Evolutionary conservation across 306 rosid species (phyloP).

Genomic region (Casuarina equisetifolia): DNA sequence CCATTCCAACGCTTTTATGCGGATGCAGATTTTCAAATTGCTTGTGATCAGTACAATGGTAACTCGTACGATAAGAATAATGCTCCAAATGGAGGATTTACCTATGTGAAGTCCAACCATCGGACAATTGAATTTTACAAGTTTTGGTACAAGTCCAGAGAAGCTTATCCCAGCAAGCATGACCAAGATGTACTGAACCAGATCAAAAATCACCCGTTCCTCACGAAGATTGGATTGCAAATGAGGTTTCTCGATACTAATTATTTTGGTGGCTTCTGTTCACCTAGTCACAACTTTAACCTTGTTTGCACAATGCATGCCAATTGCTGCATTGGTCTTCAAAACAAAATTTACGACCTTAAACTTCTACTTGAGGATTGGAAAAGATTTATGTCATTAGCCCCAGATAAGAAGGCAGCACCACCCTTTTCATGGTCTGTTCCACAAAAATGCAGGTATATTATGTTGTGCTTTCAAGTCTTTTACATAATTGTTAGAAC

Average conservation of each 20-base stretch:
- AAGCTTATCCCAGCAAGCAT: slow-evolving; percentile 35
- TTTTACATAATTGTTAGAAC: too few relatives aligned
- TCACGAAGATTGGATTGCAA: slow-evolving; percentile 36
- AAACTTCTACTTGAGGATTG: slow-evolving; percentile 70
- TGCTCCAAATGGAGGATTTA: slow-evolving; percentile 73
- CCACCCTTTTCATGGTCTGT: slow-evolving; percentile 53
- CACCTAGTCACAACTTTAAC: slow-evolving; percentile 42
- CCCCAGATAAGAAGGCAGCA: not conserved
- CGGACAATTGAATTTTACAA: slow-evolving; percentile 61
- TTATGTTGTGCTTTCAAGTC: too few relatives aligned
- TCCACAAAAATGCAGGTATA: slow-evolving; percentile 66
- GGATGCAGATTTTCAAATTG: slow-evolving; percentile 77
- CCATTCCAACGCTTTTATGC: slow-evolving; percentile 58
- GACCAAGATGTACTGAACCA: slow-evolving; percentile 79
- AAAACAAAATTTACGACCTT: slow-evolving; percentile 73
- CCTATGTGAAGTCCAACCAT: slow-evolving; percentile 55
- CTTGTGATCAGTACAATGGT: slow-evolving; percentile 59
- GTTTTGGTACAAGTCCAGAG: slow-evolving; percentile 64
- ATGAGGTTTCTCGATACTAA: slow-evolving; percentile 64
- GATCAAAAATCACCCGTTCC: slow-evolving; percentile 45
- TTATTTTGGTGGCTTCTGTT: slow-evolving; percentile 79
- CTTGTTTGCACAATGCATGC: slow-evolving; percentile 78
- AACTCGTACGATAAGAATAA: slow-evolving; percentile 42
- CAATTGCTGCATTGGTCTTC: slow-evolving; percentile 77
- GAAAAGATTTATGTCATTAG: slow-evolving; percentile 44